phyloP scores from a whole-genome alignment of 257 asterid species.

The Solanum etuberosum region DNA sequence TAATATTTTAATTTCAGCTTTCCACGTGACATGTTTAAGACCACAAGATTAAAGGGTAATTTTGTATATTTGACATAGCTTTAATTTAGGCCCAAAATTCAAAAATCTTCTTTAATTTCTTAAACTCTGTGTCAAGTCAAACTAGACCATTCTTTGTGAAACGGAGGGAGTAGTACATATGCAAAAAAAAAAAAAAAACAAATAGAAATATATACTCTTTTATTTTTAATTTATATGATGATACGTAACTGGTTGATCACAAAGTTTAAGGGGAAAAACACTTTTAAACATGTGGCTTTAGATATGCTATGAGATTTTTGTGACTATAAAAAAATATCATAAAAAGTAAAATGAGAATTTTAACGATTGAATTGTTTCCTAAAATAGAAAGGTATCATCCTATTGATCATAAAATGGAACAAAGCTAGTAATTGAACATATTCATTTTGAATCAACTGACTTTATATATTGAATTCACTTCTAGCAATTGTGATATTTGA shows the following conservation, averaged over 20 bases:
- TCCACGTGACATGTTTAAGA: too few relatives aligned
- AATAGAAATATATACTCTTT: too few relatives aligned
- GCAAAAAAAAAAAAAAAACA: not conserved
- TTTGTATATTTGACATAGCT: too few relatives aligned
- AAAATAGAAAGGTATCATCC: not conserved
- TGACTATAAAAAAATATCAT: not conserved
- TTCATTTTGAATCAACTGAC: not conserved
- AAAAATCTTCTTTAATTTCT: too few relatives aligned
- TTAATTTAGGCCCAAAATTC: too few relatives aligned
- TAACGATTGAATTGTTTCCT: not conserved
- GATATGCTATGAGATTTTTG: not conserved
- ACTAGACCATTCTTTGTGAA: too few relatives aligned
- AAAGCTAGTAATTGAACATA: not conserved
- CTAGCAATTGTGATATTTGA: not conserved
- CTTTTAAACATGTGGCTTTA: not conserved
- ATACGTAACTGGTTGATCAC: not conserved
- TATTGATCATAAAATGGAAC: not conserved
- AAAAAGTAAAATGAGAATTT: not conserved
- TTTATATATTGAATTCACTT: not conserved
- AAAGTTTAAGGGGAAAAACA: not conserved
- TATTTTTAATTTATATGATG: not conserved
- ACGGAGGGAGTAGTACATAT: too few relatives aligned
- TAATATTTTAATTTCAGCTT: too few relatives aligned
- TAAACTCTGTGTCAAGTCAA: too few relatives aligned
- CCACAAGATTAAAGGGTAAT: too few relatives aligned